Conservation (phyloP, 768 basidiomycete genomes). For the Tricholoma sp. region DNA sequence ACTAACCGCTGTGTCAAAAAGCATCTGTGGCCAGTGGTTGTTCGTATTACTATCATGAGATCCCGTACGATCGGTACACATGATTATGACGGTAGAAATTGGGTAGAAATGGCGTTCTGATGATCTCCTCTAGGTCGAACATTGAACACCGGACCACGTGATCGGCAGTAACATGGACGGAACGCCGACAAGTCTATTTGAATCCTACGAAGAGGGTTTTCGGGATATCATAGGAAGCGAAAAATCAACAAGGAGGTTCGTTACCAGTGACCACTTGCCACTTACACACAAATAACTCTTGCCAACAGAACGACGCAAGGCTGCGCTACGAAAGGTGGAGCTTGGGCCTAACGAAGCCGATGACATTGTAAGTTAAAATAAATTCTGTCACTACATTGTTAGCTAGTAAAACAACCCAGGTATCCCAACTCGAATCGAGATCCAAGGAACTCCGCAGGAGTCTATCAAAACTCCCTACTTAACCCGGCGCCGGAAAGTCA, state of each 20-base stretch:
- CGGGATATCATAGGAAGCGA: conserved; percentile 11
- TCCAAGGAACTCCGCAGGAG: conserved; percentile 86
- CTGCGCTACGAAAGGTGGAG: conserved; percentile 73
- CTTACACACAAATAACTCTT: background rate
- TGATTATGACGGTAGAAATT: no score
- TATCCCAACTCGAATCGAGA: conserved; percentile 94
- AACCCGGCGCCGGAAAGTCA: conserved; percentile 59
- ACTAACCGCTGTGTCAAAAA: no score
- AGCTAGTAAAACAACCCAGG: conserved; percentile 36
- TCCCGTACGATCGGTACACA: no score
- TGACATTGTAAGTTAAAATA: conserved; percentile 63
- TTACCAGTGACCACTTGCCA: background rate
- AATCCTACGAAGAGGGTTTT: no score
- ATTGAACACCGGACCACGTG: no score
- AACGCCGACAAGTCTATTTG: no score
- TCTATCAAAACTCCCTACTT: conserved; percentile 71
- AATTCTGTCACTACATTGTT: background rate
- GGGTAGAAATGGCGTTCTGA: no score
- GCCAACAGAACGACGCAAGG: conserved; percentile 72
- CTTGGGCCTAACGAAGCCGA: conserved; percentile 93
- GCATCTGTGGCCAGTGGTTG: no score
- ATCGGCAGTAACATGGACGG: no score
- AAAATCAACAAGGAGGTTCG: conserved; percentile 65
- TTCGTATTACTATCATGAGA: no score
- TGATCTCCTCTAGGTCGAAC: no score